Evolutionary conservation across 2,329 filamentous ascomycete species (phyloP), one percentile per base, ranked within the genome.

Genomic region (Verticillium albo-atrum): DNA sequence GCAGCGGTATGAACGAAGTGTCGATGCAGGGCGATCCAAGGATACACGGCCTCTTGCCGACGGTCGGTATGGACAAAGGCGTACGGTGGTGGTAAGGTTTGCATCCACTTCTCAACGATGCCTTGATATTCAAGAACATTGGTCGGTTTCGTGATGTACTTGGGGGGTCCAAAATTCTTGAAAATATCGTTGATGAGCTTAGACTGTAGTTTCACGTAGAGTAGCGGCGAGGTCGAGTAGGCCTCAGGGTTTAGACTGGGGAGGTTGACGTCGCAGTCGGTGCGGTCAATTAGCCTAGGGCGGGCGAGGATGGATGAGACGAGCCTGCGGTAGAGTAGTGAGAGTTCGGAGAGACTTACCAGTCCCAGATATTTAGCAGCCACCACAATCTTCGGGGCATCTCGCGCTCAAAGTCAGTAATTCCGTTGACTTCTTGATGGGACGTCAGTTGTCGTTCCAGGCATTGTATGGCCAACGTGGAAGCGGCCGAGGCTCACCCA

Each of bases 21-120:
- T 7, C 81, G 76, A 56, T 83, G 80, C 32, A 79, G 70, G 2
- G 74, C 67, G 20, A 81, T 74, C 67, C 79, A 81, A 0, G 72
- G 71, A 59, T 77, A 69, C 4, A 68, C 62, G 4, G 65, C 62
- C 59, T 83, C 80, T 50, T 75, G 68, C 1, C 70, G 71, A 1
- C 66, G 74, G 61, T 83, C 78, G 0, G 79, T 72, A 25, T 75
- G 63, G 2, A 69, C 63, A 4, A 79, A 60, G 14, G 69, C 66
- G 58, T 78, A 79, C 0, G 75, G 68, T 0, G 72, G 64, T 3
- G 79, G 79, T 26, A 83, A 74, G 4, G 69, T 71, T 2, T 68
- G 61, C 30, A 79, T 73, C 74, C 79, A 83, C 3, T 66, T 67
- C 28, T 80, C 72, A 15, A 79, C 70, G 2, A 72, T 72, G 1